These are phyloP conservation scores for Mycena rosella DNA, from an alignment of 768 basidiomycete genomes.

Conservation along the genomic window DNA sequence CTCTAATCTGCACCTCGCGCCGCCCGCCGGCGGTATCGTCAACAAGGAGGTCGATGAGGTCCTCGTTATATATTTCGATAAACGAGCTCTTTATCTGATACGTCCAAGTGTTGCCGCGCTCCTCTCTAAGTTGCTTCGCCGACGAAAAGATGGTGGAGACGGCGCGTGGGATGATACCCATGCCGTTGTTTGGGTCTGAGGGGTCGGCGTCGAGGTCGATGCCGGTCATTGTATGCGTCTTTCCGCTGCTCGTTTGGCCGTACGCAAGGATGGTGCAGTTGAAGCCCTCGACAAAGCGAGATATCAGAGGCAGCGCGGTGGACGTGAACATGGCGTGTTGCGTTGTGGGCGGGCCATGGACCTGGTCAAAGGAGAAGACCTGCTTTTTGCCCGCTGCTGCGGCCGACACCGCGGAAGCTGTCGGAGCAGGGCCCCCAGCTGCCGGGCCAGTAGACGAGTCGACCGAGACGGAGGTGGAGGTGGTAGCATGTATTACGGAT, in stretches of 20 bases:
- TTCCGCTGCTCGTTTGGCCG: slow-evolving; percentile 97
- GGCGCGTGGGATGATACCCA: slow-evolving; percentile 97
- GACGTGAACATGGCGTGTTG: slow-evolving; percentile 89
- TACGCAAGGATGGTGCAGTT: slow-evolving; percentile 99
- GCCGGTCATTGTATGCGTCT: slow-evolving; percentile 98
- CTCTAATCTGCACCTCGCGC: slow-evolving; percentile 94
- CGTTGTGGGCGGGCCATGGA: slow-evolving; percentile 86
- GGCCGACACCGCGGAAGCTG: slow-evolving; percentile 58
- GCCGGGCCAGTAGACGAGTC: slow-evolving; percentile 71
- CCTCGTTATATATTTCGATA: slow-evolving; percentile 99
- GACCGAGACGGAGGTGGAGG: slow-evolving; percentile 83
- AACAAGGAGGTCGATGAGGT: slow-evolving; percentile 93
- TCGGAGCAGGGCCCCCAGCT: slow-evolving; percentile 63
- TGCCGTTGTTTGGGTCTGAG: slow-evolving; percentile 82
- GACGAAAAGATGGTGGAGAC: slow-evolving; percentile 89
- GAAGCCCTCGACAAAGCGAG: slow-evolving; percentile 92
- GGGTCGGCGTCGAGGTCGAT: slow-evolving; percentile 91
- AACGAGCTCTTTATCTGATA: slow-evolving; percentile 90
- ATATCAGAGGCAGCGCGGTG: slow-evolving; percentile 87
- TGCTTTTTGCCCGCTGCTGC: slow-evolving; percentile 78
- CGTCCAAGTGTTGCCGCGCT: slow-evolving; percentile 81
- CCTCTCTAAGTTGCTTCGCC: slow-evolving; percentile 82
- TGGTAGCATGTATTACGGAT: slow-evolving; percentile 83
- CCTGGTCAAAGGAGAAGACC: slow-evolving; percentile 93
- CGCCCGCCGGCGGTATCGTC: slow-evolving; percentile 75